Base-by-base conservation (phyloP, 208 protist species). In the Leishmania guyanensis region DNA sequence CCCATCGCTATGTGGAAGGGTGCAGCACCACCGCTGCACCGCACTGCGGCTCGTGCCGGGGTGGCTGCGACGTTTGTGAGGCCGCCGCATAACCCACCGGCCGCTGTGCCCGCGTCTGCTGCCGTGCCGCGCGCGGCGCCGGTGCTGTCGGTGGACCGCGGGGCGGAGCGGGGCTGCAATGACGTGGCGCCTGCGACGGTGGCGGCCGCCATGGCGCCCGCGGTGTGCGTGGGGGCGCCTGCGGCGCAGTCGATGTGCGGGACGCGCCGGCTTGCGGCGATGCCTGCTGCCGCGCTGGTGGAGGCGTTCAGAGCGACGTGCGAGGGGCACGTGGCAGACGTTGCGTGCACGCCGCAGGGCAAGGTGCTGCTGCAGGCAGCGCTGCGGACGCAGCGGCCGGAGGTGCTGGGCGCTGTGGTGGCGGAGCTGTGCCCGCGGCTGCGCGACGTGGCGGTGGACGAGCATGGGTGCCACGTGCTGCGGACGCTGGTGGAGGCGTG, bases 401-500 rank as follows among this genome's bases (percentile, higher is more conserved):
- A 78, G 53, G 87, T 91, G 78, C 75, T 94, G 20, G 79, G 80
- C 50, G 76, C 71, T 22, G 85, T 93, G 69, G 83, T 95, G 77
- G 73, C 56, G 56, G 91, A 96, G 80, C 76, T 97, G 43, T 86
- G 83, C 50, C 84, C 77, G 36, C 81, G 86, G 17, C 82, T 97
- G 75, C 84, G 92, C 66, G 82, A 73, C 2, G 84, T 93, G 22
- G 92, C 91, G 26, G 86, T 97, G 51, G 92, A 97, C 79, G 70
- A 65, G 22, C 86, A 95, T 75, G 94, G 87, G 29, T 95, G 94
- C 87, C 94, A 97, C 69, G 87, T 97, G 14, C 77, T 97, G 46
- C 92, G 91, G 58, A 84, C 86, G 3, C 64, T 93, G 14, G 75
- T 92, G 29, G 88, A 94, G 75, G 81, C 85, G 39, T 90, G 87